Evolutionary conservation across 163 green algal species (phyloP).

Genomic region (Chlamydomonas reinhardtii): DNA sequence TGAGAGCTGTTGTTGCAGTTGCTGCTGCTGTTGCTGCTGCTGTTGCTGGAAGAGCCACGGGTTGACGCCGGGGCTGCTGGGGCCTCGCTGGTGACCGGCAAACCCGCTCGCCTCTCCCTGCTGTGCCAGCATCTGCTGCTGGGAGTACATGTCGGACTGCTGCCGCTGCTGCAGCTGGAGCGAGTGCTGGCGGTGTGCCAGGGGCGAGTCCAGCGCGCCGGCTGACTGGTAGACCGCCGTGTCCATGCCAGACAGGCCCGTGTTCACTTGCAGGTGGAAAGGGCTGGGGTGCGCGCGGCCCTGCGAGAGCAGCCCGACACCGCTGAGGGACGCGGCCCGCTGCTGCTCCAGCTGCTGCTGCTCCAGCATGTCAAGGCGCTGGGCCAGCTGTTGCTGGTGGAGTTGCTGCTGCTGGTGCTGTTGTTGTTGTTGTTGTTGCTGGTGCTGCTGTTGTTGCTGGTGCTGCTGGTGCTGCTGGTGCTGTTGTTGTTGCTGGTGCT

Average conservation of each 20-base stretch:
- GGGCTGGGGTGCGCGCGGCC: too few species aligned
- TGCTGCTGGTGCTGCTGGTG: neutral
- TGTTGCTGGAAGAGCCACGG: neutral
- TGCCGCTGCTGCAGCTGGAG: neutral
- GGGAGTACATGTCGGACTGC: neutral
- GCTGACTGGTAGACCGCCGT: too few species aligned
- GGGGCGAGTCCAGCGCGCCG: neutral
- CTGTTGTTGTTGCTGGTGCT: neutral
- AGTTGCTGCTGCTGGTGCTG: neutral
- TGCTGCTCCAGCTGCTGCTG: neutral
- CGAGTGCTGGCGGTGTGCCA: neutral
- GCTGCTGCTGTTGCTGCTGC: neutral
- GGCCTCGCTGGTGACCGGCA: too few species aligned
- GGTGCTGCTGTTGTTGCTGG: too few species aligned
- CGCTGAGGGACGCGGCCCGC: neutral
- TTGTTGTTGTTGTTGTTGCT: conserved; percentile 2
- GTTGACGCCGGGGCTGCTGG: too few species aligned
- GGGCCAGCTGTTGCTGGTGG: neutral
- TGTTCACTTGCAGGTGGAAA: too few species aligned
- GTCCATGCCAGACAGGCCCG: too few species aligned
- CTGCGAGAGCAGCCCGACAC: too few species aligned
- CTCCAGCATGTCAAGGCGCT: neutral
- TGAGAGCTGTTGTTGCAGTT: neutral
- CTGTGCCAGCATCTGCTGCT: neutral
- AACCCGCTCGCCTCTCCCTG: neutral